Conservation (phyloP, 306 rosid genomes). For the Quercus bicolor region DNA sequence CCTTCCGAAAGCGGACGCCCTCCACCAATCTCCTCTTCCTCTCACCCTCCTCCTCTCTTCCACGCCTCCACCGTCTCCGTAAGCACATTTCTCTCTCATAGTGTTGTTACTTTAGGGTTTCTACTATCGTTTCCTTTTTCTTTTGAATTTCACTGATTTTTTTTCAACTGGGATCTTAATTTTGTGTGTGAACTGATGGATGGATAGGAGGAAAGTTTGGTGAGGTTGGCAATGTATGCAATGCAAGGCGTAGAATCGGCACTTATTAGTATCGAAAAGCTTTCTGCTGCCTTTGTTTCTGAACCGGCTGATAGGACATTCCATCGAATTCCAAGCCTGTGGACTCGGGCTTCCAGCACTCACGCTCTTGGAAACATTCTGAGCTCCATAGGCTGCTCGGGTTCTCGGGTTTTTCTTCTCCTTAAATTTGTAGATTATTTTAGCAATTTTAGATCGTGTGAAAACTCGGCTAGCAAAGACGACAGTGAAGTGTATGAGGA, state of each 20-base stretch:
- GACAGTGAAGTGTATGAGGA: slow-evolving; percentile 21
- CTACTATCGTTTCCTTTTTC: background rate
- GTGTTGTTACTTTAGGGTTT: background rate
- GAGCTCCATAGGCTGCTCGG: slow-evolving; percentile 56
- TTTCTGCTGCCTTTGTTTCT: slow-evolving; percentile 53
- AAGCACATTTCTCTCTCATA: slow-evolving; percentile 21
- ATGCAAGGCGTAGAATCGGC: slow-evolving; percentile 73
- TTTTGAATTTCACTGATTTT: background rate
- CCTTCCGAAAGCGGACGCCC: slow-evolving; percentile 49
- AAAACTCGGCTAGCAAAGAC: slow-evolving; percentile 2
- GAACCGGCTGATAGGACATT: slow-evolving; percentile 69
- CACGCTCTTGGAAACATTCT: slow-evolving; percentile 70
- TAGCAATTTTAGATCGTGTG: slow-evolving; percentile 26
- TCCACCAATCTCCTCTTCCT: slow-evolving; percentile 11
- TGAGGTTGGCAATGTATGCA: slow-evolving; percentile 71
- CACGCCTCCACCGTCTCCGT: slow-evolving; percentile 65
- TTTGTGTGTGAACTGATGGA: background rate
- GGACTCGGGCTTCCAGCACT: slow-evolving; percentile 79
- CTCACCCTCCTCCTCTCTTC: slow-evolving; percentile 13
- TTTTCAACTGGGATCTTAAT: no score
- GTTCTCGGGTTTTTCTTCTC: slow-evolving; percentile 65
- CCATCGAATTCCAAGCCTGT: slow-evolving; percentile 59
- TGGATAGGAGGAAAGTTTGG: slow-evolving; percentile 74
- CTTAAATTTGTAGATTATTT: slow-evolving; percentile 55
- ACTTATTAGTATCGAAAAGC: slow-evolving; percentile 51